Base-by-base conservation (phyloP, 768 basidiomycete genomes). In the Mycena albidolilacea region DNA sequence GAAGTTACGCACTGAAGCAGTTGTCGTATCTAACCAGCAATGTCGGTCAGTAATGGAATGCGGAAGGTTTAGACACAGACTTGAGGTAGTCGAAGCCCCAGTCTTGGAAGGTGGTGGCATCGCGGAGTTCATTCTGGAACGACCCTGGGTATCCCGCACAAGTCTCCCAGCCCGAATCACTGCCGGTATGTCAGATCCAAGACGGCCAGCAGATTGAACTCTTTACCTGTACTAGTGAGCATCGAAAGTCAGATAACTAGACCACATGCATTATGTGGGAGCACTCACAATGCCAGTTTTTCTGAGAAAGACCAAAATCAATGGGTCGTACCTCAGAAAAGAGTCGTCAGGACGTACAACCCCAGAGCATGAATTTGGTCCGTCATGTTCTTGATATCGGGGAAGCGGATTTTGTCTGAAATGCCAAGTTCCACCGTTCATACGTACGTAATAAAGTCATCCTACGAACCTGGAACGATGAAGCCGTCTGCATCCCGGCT, bases 81-180 rank as follows among this genome's bases (percentile, higher is more conserved):
- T 92, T 92, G 55, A 92, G 82, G 74, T 90, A 90, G 79, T 92
- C 89, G 67, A 92, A 91, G 7, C 90, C 90, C 91, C 91, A 92
- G 44, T 89, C 84, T 55, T 87, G 85, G 80, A 92, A 92, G 5
- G 86, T 82, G 73, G 85, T 86, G 4, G 84, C 84, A 75, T 92
- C 91, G 30, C 89, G 87, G 35, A 80, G 71, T 80, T 92, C 91
- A 70, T 92, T 90, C 77, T 84, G 81, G 81, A 85, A 92, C 1
- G 90, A 91, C n/a, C 91, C 91, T 55, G 91, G 91, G 76, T 90
- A 92, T 9, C 89, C 81, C 12, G 86, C 87, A 69, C 91, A 92
- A n/a, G 91, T 92, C 75, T 85, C 88, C 90, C 90, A 92, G n/a
- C 91, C 91, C 5, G 91, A 85, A 71, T 91, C 90, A 69, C 89